Percentiles rank a stretch among this genome's conserved stretches.
Evolutionary conservation across 2,329 filamentous ascomycete species (phyloP).

Genomic region (Pseudogymnoascus sp.): DNA sequence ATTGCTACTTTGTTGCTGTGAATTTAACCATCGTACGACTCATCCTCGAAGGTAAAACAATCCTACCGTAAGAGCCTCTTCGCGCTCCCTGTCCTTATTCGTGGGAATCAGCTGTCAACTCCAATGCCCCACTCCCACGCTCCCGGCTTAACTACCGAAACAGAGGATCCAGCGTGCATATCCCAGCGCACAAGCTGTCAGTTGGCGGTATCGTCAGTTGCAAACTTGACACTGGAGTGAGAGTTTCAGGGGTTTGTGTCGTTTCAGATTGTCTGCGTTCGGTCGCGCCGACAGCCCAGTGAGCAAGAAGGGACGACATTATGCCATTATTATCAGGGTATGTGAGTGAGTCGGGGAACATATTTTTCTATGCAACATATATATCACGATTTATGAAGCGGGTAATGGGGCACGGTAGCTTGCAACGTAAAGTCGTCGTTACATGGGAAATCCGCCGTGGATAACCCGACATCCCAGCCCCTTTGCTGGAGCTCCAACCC

Average conservation of each 20-base stretch:
- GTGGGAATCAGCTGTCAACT: constrained; percentile 1
- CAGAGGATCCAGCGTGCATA: not conserved
- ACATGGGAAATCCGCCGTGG: not conserved
- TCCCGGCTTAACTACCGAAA: not conserved
- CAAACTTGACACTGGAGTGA: not conserved
- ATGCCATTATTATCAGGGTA: not conserved
- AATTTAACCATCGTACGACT: not conserved
- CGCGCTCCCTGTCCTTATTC: not conserved
- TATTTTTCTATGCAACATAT: not conserved
- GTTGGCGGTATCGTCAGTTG: not conserved
- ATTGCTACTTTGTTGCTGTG: constrained; percentile 1
- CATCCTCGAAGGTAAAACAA: not conserved
- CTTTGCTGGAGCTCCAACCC: not conserved
- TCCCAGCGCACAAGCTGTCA: not conserved
- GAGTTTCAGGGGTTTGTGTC: constrained; percentile 3
- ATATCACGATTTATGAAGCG: not conserved
- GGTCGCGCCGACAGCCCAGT: not conserved
- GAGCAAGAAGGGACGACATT: not conserved
- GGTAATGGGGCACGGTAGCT: not conserved
- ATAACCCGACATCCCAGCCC: not conserved
- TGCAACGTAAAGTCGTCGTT: not conserved
- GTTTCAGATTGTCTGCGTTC: constrained; percentile 1
- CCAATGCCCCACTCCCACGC: not conserved
- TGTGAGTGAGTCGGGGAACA: not conserved
- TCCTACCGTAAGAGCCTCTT: constrained; percentile 3